phyloP scores from a whole-genome alignment of 2,329 filamentous ascomycete species.

The Coniochaeta hoffmannii region DNA sequence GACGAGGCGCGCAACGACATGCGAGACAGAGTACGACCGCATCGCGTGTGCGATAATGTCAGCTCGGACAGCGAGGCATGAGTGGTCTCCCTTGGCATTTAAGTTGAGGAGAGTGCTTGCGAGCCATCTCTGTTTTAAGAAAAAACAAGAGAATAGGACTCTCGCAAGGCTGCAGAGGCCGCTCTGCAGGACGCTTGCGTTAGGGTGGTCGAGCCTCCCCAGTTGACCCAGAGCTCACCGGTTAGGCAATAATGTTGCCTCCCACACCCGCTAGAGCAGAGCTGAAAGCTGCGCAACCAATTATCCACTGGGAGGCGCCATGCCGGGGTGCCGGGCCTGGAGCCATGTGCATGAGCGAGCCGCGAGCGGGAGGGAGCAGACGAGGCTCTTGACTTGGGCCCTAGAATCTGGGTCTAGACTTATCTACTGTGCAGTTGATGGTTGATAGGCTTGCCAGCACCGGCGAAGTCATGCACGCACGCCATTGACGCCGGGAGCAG shows the following conservation, averaged over 20 bases:
- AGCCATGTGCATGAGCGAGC: background rate
- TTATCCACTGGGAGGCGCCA: background rate
- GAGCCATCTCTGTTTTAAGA: too few relatives aligned
- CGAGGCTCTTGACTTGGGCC: too few relatives aligned
- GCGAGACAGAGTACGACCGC: background rate
- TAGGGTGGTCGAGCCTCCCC: background rate
- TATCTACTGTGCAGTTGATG: too few relatives aligned
- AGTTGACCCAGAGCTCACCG: background rate
- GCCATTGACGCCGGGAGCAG: too few relatives aligned
- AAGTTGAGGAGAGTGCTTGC: too few relatives aligned
- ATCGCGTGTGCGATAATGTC: background rate
- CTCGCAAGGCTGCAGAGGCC: background rate
- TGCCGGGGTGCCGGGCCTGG: background rate
- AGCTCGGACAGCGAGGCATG: too few relatives aligned
- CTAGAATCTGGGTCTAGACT: too few relatives aligned
- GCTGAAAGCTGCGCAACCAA: background rate
- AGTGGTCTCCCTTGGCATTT: too few relatives aligned
- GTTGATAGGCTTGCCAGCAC: too few relatives aligned
- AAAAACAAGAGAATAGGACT: too few relatives aligned
- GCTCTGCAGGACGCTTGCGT: background rate
- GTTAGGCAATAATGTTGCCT: background rate
- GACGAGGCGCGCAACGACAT: background rate
- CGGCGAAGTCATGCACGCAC: too few relatives aligned
- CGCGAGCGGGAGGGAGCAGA: background rate
- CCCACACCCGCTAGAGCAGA: background rate